phyloP scores from a whole-genome alignment of 2,329 filamentous ascomycete genomes.

The Whalleya microplaca region DNA sequence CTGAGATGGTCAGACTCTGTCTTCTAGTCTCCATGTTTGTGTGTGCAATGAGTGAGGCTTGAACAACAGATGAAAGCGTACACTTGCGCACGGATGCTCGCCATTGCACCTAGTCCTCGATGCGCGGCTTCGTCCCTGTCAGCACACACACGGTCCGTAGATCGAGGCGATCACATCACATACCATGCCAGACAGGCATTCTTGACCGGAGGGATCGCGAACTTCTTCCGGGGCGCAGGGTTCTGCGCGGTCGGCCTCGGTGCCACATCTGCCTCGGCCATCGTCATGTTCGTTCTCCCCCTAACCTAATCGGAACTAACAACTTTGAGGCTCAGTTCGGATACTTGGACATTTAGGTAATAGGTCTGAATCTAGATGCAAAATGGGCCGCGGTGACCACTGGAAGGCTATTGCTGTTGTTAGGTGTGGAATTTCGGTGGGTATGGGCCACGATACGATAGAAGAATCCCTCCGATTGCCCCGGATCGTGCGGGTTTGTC shows the following conservation, averaged over 20 bases:
- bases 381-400: constrained; percentile 13
- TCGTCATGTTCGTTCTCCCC: constrained; percentile 16
- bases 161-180: constrained; percentile 27
- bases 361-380: constrained; percentile 15
- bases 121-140: constrained; percentile 41
- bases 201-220: constrained; percentile 53
- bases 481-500: constrained; percentile 17
- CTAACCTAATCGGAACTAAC: background rate
- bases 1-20: constrained; percentile 32
- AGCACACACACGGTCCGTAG: constrained; percentile 5
- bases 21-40: constrained; percentile 8
- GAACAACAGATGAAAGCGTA: constrained; percentile 35
- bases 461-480: constrained; percentile 18
- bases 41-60: constrained; percentile 1
- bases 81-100: constrained; percentile 47
- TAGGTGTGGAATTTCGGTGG: constrained; percentile 10
- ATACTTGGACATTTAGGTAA: constrained; percentile 16
- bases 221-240: constrained; percentile 42
- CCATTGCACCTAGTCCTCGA: constrained; percentile 53
- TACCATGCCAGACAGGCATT: constrained; percentile 56
- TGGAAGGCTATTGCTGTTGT: constrained; percentile 3
- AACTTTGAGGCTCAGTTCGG: background rate
- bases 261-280: constrained; percentile 30
- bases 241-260: constrained; percentile 24
- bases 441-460: constrained; percentile 12